A percentile compares a stretch with the other conserved stretches of the same genome.
phyloP scores from a whole-genome alignment of 2,329 filamentous ascomycete species.

The Diaporthe eres region DNA sequence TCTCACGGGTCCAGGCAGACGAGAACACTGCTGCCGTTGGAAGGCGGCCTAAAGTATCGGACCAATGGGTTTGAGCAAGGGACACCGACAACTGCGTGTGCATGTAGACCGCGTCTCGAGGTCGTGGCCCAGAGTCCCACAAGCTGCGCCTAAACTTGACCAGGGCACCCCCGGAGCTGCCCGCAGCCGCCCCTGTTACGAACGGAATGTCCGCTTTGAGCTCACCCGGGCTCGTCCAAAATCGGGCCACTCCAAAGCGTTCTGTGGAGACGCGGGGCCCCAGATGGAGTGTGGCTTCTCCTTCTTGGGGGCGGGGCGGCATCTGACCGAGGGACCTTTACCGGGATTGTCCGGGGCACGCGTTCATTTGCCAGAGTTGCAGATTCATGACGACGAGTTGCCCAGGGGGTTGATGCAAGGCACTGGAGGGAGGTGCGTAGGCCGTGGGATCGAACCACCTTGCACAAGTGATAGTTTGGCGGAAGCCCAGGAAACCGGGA shows the following conservation, averaged over 20 bases:
- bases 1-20: too few relatives aligned
- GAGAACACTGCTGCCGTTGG: not conserved
- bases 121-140: not conserved
- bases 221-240: not conserved
- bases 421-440: not conserved
- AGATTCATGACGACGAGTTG: conserved; percentile 8
- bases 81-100: not conserved
- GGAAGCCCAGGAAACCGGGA: not conserved
- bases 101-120: conserved; percentile 3
- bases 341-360: not conserved
- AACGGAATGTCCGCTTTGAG: conserved; percentile 11
- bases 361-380: not conserved
- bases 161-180: not conserved
- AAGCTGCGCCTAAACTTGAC: not conserved
- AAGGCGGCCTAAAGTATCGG: not conserved
- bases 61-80: not conserved
- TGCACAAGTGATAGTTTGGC: not conserved
- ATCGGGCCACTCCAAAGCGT: not conserved
- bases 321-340: not conserved
- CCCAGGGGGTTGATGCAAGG: conserved; percentile 9
- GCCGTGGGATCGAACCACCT: not conserved
- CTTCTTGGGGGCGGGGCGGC: not conserved
- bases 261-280: conserved; percentile 35
- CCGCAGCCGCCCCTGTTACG: not conserved
- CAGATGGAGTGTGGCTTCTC: not conserved